Conservation (phyloP, 306 rosid genomes). For the Echinosophora koreensis region DNA sequence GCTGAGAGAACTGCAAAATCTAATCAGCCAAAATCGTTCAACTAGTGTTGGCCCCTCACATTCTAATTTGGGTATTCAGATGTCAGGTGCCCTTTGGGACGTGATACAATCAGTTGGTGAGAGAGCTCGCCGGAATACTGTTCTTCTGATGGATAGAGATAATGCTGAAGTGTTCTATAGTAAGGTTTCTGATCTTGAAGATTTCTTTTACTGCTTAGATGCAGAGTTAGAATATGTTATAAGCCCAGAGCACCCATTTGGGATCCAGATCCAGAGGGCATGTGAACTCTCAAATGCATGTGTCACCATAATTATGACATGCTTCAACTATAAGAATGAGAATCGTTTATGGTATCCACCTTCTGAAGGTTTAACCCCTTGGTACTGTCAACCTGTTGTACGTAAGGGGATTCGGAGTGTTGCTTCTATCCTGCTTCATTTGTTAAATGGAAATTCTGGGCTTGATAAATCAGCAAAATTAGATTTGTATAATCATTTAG, state of each 20-base stretch:
- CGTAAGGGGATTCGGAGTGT: slow-evolving; percentile 87
- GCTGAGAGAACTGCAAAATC: slow-evolving; percentile 86
- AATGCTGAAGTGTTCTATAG: slow-evolving; percentile 97
- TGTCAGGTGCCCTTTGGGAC: slow-evolving; percentile 97
- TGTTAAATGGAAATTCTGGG: slow-evolving; percentile 72
- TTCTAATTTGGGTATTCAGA: slow-evolving; percentile 63
- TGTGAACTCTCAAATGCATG: slow-evolving; percentile 94
- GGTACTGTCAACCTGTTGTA: slow-evolving; percentile 86
- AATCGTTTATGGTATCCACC: slow-evolving; percentile 97
- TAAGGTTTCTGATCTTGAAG: slow-evolving; percentile 92
- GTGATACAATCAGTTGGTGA: slow-evolving; percentile 94
- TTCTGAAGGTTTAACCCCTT: slow-evolving; percentile 88
- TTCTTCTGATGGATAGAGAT: slow-evolving; percentile 98
- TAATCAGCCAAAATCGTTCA: slow-evolving; percentile 79
- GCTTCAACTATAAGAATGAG: slow-evolving; percentile 75
- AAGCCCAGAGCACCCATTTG: slow-evolving; percentile 71
- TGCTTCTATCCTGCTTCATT: slow-evolving; percentile 78
- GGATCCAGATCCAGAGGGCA: slow-evolving; percentile 78
- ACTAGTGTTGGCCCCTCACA: slow-evolving; percentile 57
- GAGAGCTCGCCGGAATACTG: slow-evolving; percentile 86
- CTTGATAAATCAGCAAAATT: slow-evolving; percentile 69
- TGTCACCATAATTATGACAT: slow-evolving; percentile 67
- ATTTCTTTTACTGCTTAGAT: slow-evolving; percentile 83
- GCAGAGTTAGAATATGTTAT: slow-evolving; percentile 79
- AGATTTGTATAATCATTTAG: slow-evolving; percentile 74